Evolutionary conservation across 257 asterid species (phyloP).

Genomic region (Anisodus acutangulus): DNA sequence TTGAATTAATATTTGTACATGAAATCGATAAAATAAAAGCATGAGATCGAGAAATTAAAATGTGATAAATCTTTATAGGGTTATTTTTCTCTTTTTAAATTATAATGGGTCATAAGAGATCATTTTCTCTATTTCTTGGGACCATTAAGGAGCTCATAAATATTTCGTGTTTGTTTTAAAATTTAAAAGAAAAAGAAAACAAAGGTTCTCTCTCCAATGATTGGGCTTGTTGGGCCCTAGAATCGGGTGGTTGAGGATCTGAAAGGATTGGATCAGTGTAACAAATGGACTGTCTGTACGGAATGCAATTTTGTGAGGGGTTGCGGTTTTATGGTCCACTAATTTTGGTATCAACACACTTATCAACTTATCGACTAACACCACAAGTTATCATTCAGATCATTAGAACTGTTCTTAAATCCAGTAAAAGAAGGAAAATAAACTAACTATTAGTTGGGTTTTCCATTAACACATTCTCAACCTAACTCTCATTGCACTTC

Average conservation of each 20-base stretch:
- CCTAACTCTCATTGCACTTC: slow-evolving; percentile 22
- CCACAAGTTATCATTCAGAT: not conserved
- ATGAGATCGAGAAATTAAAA: no score
- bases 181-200: no score
- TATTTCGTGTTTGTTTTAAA: not conserved
- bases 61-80: no score
- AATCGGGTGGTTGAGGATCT: not conserved
- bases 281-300: not conserved
- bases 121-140: no score
- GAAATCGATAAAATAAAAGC: no score
- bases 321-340: not conserved
- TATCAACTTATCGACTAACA: no score
- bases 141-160: no score
- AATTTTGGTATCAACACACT: no score
- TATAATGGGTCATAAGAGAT: no score
- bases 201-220: no score
- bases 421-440: not conserved
- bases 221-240: not conserved
- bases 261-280: not conserved
- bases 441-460: slow-evolving; percentile 5
- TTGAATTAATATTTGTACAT: no score
- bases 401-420: not conserved
- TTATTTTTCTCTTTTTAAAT: no score
- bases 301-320: not conserved
- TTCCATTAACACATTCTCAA: not conserved